Base-by-base conservation (phyloP, 805 yeast genomes). In the Cyberlindnera samutprakarnensis region DNA sequence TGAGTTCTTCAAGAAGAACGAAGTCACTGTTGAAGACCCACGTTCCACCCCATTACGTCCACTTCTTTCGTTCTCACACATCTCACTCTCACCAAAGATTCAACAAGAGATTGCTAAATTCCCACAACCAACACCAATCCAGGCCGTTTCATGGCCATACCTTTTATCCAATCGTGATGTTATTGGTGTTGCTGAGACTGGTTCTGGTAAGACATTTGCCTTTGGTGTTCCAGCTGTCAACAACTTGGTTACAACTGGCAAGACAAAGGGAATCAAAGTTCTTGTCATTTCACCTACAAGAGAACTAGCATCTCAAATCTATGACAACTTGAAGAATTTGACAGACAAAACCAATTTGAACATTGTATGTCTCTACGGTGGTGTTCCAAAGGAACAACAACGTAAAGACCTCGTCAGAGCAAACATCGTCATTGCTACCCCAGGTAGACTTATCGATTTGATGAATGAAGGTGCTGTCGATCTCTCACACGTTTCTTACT, bases 171-270 rank as follows among this genome's bases (percentile, higher is more conserved):
- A 82, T 13, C 70, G 78, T 37, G 98, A 90, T 54, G 94, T 88
- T 17, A 74, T 90, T 44, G 98, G 97, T 57, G 95, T 90, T 43
- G 98, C 98, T 11, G 96, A 90, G 62, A 90, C 98, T 4, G 98
- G 98, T 23, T 85, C 96, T 1, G 98, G 98, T 52, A 90, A 90
- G 59, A 90, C 98, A 1, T 80, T 90, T 61, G 97, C 96, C 0
- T 92, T 90, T 56, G 95, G 96, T 55, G 92, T 92, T 20, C 98
- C 99, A 29, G 96, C 96, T n/a, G 71, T 90, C 32, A 69, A 85
- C 51, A 76, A 77, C 41, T 62, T 90, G 28, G 48, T 66, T 28
- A 56, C 57, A 0, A 33, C 36, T 18, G 36, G 40, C 19, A 56
- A 52, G 18, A 41, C 42, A 8, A 60, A 58, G 23, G 80, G 80